Evolutionary conservation across 2,329 filamentous ascomycete genomes (phyloP), one percentile per base, ranked within the genome.

Genomic region (Biscogniauxia sp.): DNA sequence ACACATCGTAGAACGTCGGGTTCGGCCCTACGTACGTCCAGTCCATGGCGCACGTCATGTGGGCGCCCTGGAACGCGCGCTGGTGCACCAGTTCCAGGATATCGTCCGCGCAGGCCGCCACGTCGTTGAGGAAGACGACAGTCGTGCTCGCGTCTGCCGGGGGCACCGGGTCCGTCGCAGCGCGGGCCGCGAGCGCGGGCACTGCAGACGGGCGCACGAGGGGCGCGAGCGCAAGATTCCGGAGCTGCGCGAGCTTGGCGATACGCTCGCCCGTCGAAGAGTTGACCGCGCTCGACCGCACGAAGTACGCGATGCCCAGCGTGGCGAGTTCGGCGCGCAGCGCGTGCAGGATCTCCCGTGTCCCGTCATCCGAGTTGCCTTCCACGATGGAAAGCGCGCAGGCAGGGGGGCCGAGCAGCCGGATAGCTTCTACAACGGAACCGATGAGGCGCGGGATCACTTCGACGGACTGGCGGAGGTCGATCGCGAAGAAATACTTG

Each of bases 31-130:
- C 72, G 52, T 79, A 79, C 0, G 76, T 79, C 74, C 84, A 82
- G 69, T 88, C 84, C 78, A 88, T 81, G 5, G 76, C 82, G 65
- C 84, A 88, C 0, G 79, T 80, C 80, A 85, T 85, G 67, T 83
- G 79, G 7, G 83, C 84, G 1, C 69, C 71, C 45, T 82, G 80
- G 2, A 64, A 64, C 5, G 61, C 65, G 25, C 76, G 78, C 69
- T 87, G 83, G 63, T 82, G 76, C 0, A 80, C 66, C 1, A 87
- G 73, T 69, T 87, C 85, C 3, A 88, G 74, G 17, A 88, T 78
- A 63, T 88, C 84, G 49, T 86, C 82, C 7, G 75, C 51, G 60
- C 83, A 86, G 5, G 75, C 71, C 2, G 80, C 79, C 11, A 86
- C 80, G 63, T 86, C 81, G 69, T 85, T 84, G 53, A 86, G 67